These are phyloP conservation scores for Xylaria digitata DNA, from an alignment of 2,329 filamentous ascomycete species.

Conservation along the genomic window DNA sequence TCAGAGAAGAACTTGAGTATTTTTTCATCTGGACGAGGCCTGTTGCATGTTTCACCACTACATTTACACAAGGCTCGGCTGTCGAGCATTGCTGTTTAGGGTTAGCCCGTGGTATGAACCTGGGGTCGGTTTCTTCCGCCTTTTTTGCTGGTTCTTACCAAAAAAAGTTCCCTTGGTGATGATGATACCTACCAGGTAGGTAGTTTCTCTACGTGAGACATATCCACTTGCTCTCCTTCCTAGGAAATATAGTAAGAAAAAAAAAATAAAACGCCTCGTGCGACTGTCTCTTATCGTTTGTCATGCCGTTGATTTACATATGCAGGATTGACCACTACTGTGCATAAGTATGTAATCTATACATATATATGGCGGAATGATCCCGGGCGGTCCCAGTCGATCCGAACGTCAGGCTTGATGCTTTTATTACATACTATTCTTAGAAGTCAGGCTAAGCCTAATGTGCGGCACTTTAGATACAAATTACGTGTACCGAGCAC, in stretches of 20 bases:
- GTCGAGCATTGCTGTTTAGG: constrained; percentile 25
- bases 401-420: constrained; percentile 33
- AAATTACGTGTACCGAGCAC: constrained; percentile 10
- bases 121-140: constrained; percentile 34
- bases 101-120: constrained; percentile 27
- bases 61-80: constrained; percentile 18
- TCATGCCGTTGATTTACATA: constrained; percentile 6
- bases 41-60: constrained; percentile 33
- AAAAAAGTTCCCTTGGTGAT: background rate
- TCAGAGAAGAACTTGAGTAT: too few species aligned
- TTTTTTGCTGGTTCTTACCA: constrained; percentile 13
- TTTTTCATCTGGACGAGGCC: constrained; percentile 23
- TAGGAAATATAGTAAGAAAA: constrained; percentile 2
- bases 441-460: constrained; percentile 28
- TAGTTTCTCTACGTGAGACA: constrained; percentile 26
- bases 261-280: background rate
- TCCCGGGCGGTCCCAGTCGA: constrained; percentile 30
- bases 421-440: constrained; percentile 34
- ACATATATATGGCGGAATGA: constrained; percentile 28
- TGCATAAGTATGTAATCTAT: background rate
- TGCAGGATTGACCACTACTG: too few species aligned
- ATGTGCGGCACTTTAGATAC: constrained; percentile 20
- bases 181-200: constrained; percentile 1
- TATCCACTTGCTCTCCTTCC: constrained; percentile 6
- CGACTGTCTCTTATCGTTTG: background rate